Percentiles rank a stretch among this genome's conserved stretches.
These are phyloP conservation scores for Coemansia sp. DNA, from an alignment of 192 early-diverging fungal species.

Conservation along the genomic window DNA sequence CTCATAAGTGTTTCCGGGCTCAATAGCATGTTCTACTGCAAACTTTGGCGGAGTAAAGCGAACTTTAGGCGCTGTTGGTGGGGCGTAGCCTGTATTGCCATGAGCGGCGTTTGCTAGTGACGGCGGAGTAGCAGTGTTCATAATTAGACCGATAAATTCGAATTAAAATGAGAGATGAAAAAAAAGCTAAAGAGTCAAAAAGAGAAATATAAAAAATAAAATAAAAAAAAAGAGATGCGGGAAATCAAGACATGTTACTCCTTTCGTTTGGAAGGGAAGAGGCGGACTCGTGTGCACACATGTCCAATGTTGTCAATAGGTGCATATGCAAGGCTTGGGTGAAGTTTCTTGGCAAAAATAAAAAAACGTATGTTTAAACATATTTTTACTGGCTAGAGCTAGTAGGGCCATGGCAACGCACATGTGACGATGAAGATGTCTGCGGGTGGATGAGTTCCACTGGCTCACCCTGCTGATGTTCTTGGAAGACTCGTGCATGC, in stretches of 20 bases:
- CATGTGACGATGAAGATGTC: not conserved
- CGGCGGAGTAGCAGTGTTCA: conserved; percentile 2
- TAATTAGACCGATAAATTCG: not conserved
- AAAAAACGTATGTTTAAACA: no score
- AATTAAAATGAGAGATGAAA: not conserved
- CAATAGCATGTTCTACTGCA: conserved; percentile 24
- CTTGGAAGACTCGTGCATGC: not conserved
- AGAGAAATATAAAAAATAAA: not conserved
- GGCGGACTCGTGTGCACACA: no score
- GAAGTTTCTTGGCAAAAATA: no score
- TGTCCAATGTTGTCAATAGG: no score
- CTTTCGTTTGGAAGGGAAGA: no score
- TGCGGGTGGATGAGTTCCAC: not conserved
- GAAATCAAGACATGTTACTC: not conserved
- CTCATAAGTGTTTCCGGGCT: conserved; percentile 32
- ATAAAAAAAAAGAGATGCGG: not conserved
- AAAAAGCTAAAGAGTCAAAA: no score
- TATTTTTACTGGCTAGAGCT: no score
- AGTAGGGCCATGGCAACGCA: not conserved
- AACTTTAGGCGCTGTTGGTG: conserved; percentile 9
- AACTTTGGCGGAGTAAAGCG: conserved; percentile 37
- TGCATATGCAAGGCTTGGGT: no score
- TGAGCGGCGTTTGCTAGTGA: conserved; percentile 3
- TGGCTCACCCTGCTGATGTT: not conserved
- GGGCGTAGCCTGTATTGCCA: conserved; percentile 15